Evolutionary conservation across 2,329 filamentous ascomycete species (phyloP).

Genomic region (Alternaria burnsii): DNA sequence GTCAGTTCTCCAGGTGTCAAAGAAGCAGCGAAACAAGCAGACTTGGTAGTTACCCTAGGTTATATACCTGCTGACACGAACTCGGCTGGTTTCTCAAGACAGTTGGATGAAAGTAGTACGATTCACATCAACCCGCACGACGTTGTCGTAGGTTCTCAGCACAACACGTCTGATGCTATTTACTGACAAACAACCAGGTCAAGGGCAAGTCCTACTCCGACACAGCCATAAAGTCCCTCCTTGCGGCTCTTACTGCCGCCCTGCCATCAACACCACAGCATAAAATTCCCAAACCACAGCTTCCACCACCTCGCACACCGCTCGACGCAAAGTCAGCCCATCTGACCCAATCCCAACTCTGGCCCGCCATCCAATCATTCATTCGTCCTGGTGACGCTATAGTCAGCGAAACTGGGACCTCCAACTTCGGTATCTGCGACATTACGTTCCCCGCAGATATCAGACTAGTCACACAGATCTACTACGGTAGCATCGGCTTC

Average conservation of each 20-base stretch:
- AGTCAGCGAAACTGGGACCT: slow-evolving; percentile 55
- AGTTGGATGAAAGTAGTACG: slow-evolving; percentile 37
- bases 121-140: slow-evolving; percentile 51
- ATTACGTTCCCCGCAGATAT: slow-evolving; percentile 38
- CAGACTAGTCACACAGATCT: slow-evolving; percentile 52
- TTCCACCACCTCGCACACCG: slow-evolving; percentile 38
- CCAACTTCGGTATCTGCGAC: slow-evolving; percentile 51
- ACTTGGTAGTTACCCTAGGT: slow-evolving; percentile 52
- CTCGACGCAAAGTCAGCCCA: slow-evolving; percentile 47
- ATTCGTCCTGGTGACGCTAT: slow-evolving; percentile 51
- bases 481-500: slow-evolving; percentile 57
- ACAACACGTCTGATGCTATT: neutral
- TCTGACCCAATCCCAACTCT: slow-evolving; percentile 56
- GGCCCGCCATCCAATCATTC: slow-evolving; percentile 52
- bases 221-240: slow-evolving; percentile 50
- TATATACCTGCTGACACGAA: slow-evolving; percentile 56
- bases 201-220: slow-evolving; percentile 44
- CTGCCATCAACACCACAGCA: slow-evolving; percentile 37
- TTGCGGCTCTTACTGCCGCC: slow-evolving; percentile 37
- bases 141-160: slow-evolving; percentile 39
- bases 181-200: slow-evolving; percentile 23
- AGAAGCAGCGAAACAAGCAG: slow-evolving; percentile 46
- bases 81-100: slow-evolving; percentile 52
- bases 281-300: slow-evolving; percentile 31
- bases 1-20: slow-evolving; percentile 49